These are phyloP conservation scores for Ustilago vetiveriae DNA, from an alignment of 1,284 basidiomycete genomes.

Conservation along the genomic window DNA sequence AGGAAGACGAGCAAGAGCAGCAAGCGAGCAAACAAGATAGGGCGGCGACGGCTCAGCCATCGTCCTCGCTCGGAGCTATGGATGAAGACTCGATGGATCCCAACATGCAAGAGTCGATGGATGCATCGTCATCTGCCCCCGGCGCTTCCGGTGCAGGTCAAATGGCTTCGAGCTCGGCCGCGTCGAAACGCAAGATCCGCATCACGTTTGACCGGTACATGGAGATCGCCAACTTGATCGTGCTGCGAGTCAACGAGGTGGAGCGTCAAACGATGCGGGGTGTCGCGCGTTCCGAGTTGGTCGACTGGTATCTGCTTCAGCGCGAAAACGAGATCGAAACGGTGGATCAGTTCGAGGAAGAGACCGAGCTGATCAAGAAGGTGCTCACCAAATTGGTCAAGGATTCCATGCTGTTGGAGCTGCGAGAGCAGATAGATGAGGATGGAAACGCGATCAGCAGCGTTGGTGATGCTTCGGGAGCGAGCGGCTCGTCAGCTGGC, in stretches of 20 bases:
- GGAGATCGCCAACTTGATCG: constrained; percentile 85
- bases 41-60: constrained; percentile 16
- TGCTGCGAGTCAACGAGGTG: constrained; percentile 80
- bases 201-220: constrained; percentile 97
- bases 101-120: constrained; percentile 71
- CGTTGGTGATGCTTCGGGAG: constrained; percentile 19
- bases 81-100: constrained; percentile 71
- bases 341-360: constrained; percentile 88
- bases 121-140: constrained; percentile 54
- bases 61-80: constrained; percentile 42
- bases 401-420: constrained; percentile 69
- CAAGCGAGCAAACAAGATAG: constrained; percentile 63
- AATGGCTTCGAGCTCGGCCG: constrained; percentile 20
- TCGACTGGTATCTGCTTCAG: constrained; percentile 94
- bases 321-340: constrained; percentile 81
- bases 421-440: constrained; percentile 50
- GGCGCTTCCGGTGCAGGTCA: constrained; percentile 1
- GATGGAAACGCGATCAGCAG: constrained; percentile 39
- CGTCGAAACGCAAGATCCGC: constrained; percentile 73
- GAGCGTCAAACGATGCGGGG: constrained; percentile 82
- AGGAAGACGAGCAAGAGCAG: constrained; percentile 77
- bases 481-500: constrained; percentile 21
- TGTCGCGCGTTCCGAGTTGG: constrained; percentile 78
- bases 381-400: constrained; percentile 88
- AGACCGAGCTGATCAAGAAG: constrained; percentile 88